A percentile compares a stretch with the other conserved stretches of the same genome.
phyloP scores from a whole-genome alignment of 2,329 filamentous ascomycete genomes.

The Diaporthe vaccinii region DNA sequence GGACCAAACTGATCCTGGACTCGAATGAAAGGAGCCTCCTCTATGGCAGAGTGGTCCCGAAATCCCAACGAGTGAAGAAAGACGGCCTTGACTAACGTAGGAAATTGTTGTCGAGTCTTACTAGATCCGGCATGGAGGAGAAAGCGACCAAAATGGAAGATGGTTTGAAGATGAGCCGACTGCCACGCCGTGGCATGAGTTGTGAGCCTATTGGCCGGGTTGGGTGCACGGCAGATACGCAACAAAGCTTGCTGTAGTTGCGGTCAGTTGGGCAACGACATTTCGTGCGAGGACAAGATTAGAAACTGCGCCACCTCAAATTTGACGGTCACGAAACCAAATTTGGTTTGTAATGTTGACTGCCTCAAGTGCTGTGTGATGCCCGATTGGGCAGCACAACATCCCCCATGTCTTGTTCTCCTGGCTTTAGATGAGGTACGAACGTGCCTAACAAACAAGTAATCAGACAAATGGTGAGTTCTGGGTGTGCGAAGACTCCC shows the following conservation, averaged over 20 bases:
- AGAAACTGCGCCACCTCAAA: constrained; percentile 24
- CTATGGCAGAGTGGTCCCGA: background rate
- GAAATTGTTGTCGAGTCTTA: constrained; percentile 12
- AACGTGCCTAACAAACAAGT: background rate
- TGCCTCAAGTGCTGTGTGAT: background rate
- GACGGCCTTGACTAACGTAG: background rate
- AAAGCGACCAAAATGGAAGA: constrained; percentile 12
- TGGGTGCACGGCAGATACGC: constrained; percentile 14
- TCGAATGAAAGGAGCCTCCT: background rate
- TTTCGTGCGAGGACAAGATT: constrained; percentile 14
- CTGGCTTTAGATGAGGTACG: background rate
- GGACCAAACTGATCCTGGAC: background rate
- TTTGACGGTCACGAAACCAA: background rate
- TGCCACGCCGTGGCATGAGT: constrained; percentile 12
- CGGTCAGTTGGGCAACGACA: constrained; percentile 21
- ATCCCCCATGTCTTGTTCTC: background rate
- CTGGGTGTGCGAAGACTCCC: background rate
- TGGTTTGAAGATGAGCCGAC: constrained; percentile 26
- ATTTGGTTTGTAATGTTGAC: constrained; percentile 7
- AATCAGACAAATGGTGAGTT: background rate
- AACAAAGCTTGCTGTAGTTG: constrained; percentile 15
- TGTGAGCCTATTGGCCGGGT: constrained; percentile 22
- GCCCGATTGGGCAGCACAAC: background rate
- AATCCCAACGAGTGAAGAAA: background rate
- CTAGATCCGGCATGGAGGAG: constrained; percentile 7